These are phyloP conservation scores for Chaetomium olivaceum DNA, from an alignment of 2,329 filamentous ascomycete species.

Conservation along the genomic window DNA sequence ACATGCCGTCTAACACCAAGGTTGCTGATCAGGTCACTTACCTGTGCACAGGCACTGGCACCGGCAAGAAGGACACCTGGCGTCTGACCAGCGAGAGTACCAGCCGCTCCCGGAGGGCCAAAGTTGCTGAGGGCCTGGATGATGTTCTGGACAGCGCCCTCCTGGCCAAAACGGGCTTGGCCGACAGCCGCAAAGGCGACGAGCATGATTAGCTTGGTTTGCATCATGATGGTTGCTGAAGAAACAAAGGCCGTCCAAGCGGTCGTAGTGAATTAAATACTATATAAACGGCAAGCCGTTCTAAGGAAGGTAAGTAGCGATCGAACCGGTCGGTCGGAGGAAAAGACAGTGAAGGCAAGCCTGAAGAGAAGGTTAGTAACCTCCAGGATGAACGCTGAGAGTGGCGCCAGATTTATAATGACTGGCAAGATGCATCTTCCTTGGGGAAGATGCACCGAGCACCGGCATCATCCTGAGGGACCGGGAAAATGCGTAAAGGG, in stretches of 20 bases:
- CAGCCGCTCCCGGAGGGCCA: constrained; percentile 60
- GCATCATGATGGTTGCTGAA: constrained; percentile 47
- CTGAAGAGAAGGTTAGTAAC: not conserved
- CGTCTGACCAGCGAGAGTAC: constrained; percentile 62
- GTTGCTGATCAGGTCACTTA: constrained; percentile 30
- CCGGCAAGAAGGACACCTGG: constrained; percentile 64
- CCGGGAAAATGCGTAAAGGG: constrained; percentile 24
- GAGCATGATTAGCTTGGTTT: constrained; percentile 45
- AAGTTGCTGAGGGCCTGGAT: constrained; percentile 55
- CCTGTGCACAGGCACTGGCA: constrained; percentile 66
- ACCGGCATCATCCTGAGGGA: constrained; percentile 1
- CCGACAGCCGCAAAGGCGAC: constrained; percentile 46
- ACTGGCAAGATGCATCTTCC: not conserved
- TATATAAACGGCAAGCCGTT: constrained; percentile 23
- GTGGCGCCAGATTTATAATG: not conserved
- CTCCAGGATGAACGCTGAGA: not conserved
- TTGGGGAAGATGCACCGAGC: not conserved
- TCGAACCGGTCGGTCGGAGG: constrained; percentile 29
- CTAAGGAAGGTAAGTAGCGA: constrained; percentile 23
- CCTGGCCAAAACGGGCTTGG: constrained; percentile 63
- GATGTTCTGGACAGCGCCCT: constrained; percentile 58
- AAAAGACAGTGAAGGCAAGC: constrained; percentile 14
- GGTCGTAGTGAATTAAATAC: constrained; percentile 27
- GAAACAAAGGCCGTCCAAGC: constrained; percentile 25
- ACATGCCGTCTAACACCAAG: not conserved